These are phyloP conservation scores for Epithele typhae DNA, from an alignment of 768 basidiomycete species.

Conservation along the genomic window DNA sequence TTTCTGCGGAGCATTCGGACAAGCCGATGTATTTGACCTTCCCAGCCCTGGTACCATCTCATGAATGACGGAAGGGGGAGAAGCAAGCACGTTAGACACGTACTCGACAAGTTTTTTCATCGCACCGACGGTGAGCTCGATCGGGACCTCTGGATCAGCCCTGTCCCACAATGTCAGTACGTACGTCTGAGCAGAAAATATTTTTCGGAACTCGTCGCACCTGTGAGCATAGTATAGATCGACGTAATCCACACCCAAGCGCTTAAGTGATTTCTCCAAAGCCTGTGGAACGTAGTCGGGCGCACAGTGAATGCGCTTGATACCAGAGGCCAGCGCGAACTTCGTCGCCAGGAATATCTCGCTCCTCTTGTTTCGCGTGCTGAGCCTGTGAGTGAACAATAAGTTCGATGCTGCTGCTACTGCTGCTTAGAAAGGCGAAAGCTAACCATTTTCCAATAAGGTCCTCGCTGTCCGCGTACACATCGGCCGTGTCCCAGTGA, in stretches of 20 bases:
- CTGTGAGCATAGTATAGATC: conserved; percentile 39
- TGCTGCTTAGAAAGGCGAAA: not conserved
- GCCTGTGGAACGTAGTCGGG: conserved; percentile 37
- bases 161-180: conserved; percentile 4
- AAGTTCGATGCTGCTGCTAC: not conserved
- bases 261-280: conserved; percentile 35
- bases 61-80: not conserved
- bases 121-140: conserved; percentile 21
- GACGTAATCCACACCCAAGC: conserved; percentile 31
- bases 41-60: conserved; percentile 19
- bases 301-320: conserved; percentile 28
- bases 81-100: not conserved
- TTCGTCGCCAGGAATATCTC: conserved; percentile 64
- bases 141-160: conserved; percentile 20
- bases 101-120: conserved; percentile 27
- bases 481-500: conserved; percentile 44
- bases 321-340: conserved; percentile 29
- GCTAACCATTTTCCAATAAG: conserved; percentile 40
- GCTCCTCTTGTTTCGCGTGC: conserved; percentile 43
- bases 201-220: conserved; percentile 19
- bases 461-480: conserved; percentile 40
- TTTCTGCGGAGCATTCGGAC: conserved; percentile 25
- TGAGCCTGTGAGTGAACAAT: conserved; percentile 36
- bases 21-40: conserved; percentile 25
- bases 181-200: no score